Base-by-base conservation (phyloP, 345 rosid species). In the Euclidium syriacum region DNA sequence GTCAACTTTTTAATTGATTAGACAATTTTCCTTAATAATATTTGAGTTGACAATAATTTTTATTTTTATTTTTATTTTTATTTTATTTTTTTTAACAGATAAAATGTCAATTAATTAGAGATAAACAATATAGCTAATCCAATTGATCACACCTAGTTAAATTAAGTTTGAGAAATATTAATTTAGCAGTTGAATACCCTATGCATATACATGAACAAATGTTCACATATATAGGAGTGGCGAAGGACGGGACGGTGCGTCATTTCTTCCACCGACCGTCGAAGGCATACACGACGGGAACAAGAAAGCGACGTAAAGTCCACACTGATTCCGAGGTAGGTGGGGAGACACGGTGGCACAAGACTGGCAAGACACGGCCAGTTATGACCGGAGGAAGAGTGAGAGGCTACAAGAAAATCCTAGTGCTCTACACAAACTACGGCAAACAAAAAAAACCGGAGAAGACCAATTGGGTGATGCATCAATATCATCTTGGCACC, bases 241-340 rank as follows among this genome's bases (percentile, higher is more conserved):
- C 74, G 80, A 94, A 81, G 73, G 96, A 90, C 35, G 99, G 99
- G 24, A 75, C 83, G 40, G 76, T 94, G 38, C 96, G 99, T 35
- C 97, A 94, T 79, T 94, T 94, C 86, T 94, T 94, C 50, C 99
- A 94, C 76, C 86, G 99, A 14, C 99, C 99, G 2, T 94, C 99
- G 4, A 94, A 87, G 62, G 99, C 99, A 15, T 94, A 94, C 81
- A 94, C 95, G 9, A 94, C 99, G 0, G 99, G 99, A 22, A 94
- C 95, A 26, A 73, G 99, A 64, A 94, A 94, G 62, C 75, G 99
- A 22, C 81, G 99, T 39, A 94, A 94, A 74, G 96, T 94, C 24
- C 88, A 84, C 73, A 80, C 96, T 0, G 91, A 89, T 18, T 58
- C 78, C 2, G 95, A 73, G 11, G 67, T 65, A n/a, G 77, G 85